Percentiles rank a stretch among this genome's conserved stretches.
These are phyloP conservation scores for Cystofilobasidium macerans DNA, from an alignment of 768 basidiomycete genomes.

Conservation along the genomic window DNA sequence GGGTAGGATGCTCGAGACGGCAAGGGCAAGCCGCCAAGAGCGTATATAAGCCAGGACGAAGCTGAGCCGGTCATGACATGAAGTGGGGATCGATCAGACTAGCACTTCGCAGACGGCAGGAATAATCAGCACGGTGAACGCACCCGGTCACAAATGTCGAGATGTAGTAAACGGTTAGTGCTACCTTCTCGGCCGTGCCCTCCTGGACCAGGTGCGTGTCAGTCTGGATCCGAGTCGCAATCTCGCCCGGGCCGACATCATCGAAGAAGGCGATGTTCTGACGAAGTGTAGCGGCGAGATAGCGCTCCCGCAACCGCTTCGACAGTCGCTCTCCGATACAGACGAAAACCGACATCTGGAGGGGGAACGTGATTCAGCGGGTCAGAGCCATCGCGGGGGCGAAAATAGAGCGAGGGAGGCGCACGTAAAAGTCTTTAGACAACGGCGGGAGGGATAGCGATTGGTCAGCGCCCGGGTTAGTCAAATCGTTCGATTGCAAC, in stretches of 20 bases:
- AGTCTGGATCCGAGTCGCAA: slow-evolving; percentile 67
- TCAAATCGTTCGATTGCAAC: no score
- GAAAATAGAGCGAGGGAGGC: no score
- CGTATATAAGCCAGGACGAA: slow-evolving; percentile 30
- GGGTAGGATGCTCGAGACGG: slow-evolving; percentile 12
- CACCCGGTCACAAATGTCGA: slow-evolving; percentile 22
- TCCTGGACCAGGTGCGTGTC: slow-evolving; percentile 23
- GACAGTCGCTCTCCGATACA: slow-evolving; percentile 59
- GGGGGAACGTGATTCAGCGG: not conserved
- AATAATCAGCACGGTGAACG: no score
- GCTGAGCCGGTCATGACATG: no score
- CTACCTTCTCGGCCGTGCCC: slow-evolving; percentile 22
- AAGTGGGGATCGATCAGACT: no score
- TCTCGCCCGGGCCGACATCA: slow-evolving; percentile 76
- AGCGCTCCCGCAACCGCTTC: slow-evolving; percentile 60
- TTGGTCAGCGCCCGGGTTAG: no score
- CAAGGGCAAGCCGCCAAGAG: slow-evolving; percentile 50
- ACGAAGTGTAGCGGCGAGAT: slow-evolving; percentile 63
- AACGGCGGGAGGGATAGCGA: no score
- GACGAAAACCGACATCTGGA: slow-evolving; percentile 45
- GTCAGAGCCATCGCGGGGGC: no score
- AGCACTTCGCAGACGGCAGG: no score
- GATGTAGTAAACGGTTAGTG: slow-evolving; percentile 3
- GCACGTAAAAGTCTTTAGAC: slow-evolving; percentile 6
- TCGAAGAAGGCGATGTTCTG: slow-evolving; percentile 85